These are phyloP conservation scores for Prunus yedoensis DNA, from an alignment of 331 rosid genomes.

Conservation along the genomic window DNA sequence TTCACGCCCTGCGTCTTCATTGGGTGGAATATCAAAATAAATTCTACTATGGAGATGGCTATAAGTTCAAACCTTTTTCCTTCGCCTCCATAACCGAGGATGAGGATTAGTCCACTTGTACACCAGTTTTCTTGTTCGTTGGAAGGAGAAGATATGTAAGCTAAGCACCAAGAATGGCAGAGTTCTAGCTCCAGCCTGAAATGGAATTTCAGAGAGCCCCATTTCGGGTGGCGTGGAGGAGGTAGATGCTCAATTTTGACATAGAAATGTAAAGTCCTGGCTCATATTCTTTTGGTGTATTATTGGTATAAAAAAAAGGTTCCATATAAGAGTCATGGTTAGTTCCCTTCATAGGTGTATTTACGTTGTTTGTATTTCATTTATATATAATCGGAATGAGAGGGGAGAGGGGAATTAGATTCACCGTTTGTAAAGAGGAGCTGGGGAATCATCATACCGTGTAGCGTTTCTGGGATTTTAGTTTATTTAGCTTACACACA, in stretches of 20 bases:
- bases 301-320: conserved; percentile 29
- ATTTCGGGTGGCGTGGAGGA: conserved; percentile 35
- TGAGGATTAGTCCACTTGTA: conserved; percentile 54
- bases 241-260: conserved; percentile 49
- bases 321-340: conserved; percentile 34
- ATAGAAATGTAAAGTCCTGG: conserved; percentile 43
- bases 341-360: conserved; percentile 17
- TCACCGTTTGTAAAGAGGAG: conserved; percentile 59
- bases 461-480: conserved; percentile 40
- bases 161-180: conserved; percentile 12
- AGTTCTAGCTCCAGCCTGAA: conserved; percentile 21
- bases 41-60: conserved; percentile 94
- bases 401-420: conserved; percentile 15
- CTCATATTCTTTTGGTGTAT: conserved; percentile 43
- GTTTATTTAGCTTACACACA: conserved; percentile 34
- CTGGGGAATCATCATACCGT: conserved; percentile 36
- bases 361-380: conserved; percentile 12
- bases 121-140: conserved; percentile 15
- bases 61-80: conserved; percentile 93
- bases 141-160: conserved; percentile 14
- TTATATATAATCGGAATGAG: conserved; percentile 10
- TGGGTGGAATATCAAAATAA: conserved; percentile 98
- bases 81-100: conserved; percentile 72
- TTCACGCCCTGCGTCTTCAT: conserved; percentile 98
- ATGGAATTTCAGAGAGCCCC: conserved; percentile 27